These are phyloP conservation scores for Dinochytrium kinnereticum DNA, from an alignment of 371 early-diverging fungal species.

Conservation along the genomic window DNA sequence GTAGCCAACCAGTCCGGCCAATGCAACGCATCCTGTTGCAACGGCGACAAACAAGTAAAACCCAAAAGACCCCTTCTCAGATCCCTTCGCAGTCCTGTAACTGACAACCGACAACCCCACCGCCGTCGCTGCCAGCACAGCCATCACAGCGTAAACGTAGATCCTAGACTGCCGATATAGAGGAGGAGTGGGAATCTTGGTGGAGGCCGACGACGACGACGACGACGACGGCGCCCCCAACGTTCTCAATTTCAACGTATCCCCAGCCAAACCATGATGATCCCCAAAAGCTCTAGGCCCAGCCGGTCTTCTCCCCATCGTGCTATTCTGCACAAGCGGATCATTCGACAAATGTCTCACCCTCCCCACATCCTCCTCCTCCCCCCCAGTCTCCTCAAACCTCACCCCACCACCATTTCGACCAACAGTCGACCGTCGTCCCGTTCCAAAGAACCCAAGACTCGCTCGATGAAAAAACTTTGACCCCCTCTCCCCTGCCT, in stretches of 20 bases:
- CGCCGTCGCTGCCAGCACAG: background rate
- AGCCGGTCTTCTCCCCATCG: too few species aligned
- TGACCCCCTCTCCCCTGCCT: background rate
- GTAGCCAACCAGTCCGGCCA: background rate
- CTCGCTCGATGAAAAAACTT: background rate
- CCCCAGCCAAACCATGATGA: background rate
- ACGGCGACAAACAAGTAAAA: constrained; percentile 18
- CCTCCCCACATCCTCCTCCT: background rate
- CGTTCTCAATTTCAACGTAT: too few species aligned
- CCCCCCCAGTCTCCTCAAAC: background rate
- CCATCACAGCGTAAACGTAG: background rate
- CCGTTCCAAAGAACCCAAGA: background rate
- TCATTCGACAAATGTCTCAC: background rate
- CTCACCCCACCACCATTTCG: background rate
- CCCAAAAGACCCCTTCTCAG: background rate
- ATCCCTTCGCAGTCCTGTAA: background rate
- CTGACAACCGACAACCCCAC: background rate
- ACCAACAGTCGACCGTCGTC: background rate
- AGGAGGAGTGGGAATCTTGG: background rate
- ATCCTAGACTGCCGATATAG: background rate
- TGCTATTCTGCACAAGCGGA: background rate
- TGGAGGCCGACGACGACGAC: background rate
- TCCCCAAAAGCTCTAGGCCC: background rate
- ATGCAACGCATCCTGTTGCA: background rate
- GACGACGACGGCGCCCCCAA: background rate